These are phyloP conservation scores for Candolleomyces aberdarensis DNA, from an alignment of 768 basidiomycete genomes.

Conservation along the genomic window DNA sequence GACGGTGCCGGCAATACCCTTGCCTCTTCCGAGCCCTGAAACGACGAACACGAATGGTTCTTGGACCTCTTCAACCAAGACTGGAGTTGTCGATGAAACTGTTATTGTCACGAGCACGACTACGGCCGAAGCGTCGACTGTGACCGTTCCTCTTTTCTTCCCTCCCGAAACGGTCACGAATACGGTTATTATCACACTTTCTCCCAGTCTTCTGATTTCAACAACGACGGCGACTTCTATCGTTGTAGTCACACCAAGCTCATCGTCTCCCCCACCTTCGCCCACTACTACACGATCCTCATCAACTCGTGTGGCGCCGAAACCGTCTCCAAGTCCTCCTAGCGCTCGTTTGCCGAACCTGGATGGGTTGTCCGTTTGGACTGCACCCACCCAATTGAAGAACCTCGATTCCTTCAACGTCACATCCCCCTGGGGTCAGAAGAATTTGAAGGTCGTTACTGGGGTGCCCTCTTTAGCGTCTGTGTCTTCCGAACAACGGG, in stretches of 20 bases:
- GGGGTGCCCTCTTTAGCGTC: constrained; percentile 38
- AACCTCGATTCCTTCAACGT: constrained; percentile 61
- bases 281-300: neutral
- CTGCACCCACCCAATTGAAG: constrained; percentile 47
- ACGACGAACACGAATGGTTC: too few species aligned
- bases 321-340: neutral
- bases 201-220: too few species aligned
- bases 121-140: neutral
- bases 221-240: too few species aligned
- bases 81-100: neutral
- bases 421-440: constrained; percentile 50
- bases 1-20: too few species aligned
- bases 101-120: neutral
- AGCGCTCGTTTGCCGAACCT: neutral
- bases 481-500: constrained; percentile 17
- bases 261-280: neutral
- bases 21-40: too few species aligned
- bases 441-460: constrained; percentile 55
- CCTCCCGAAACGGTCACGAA: neutral
- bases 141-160: neutral
- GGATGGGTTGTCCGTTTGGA: constrained; percentile 40
- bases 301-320: neutral
- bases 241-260: neutral
- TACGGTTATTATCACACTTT: neutral
- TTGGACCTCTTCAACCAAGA: neutral